Percentiles rank a stretch among this genome's conserved stretches.
Conservation (phyloP, 768 basidiomycete genomes). For the Dioszegia aurantiaca region DNA sequence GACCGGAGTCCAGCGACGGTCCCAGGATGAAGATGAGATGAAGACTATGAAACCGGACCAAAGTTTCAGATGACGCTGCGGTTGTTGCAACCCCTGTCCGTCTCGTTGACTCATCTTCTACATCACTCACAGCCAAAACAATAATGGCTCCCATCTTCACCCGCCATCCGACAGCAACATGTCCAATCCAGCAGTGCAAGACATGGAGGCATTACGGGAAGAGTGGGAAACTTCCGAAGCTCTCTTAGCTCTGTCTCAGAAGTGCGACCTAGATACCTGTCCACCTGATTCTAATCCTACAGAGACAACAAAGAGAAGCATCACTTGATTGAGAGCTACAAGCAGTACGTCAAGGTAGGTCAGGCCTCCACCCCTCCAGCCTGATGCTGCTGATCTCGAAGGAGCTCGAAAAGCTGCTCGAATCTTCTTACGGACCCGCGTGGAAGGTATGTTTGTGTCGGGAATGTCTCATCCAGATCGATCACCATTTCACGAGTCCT, state of each 20-base stretch:
- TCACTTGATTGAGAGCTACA: slow-evolving; percentile 18
- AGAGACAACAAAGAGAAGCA: slow-evolving; percentile 36
- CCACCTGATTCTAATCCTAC: slow-evolving; percentile 1
- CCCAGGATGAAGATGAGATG: neutral
- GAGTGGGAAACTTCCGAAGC: slow-evolving; percentile 13
- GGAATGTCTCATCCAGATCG: neutral
- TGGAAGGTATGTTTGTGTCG: slow-evolving; percentile 22
- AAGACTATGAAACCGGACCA: too few species aligned
- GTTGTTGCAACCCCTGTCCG: neutral
- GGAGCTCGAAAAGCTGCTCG: slow-evolving; percentile 16
- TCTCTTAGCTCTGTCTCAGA: slow-evolving; percentile 15
- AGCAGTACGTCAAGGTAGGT: slow-evolving; percentile 27
- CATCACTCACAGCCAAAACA: neutral
- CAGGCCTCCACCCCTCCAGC: neutral
- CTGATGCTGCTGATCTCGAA: slow-evolving; percentile 1
- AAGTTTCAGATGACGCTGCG: slow-evolving; percentile 6
- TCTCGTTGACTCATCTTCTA: neutral
- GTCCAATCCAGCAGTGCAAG: neutral
- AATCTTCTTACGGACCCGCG: slow-evolving; percentile 16
- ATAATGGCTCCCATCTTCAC: too few species aligned
- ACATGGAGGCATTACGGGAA: neutral
- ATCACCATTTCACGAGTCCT: slow-evolving; percentile 16
- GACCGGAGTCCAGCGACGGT: neutral
- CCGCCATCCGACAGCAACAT: too few species aligned
- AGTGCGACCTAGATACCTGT: too few species aligned